Base-by-base conservation (phyloP, 2,329 filamentous ascomycete genomes). In the Venturia nashicola region DNA sequence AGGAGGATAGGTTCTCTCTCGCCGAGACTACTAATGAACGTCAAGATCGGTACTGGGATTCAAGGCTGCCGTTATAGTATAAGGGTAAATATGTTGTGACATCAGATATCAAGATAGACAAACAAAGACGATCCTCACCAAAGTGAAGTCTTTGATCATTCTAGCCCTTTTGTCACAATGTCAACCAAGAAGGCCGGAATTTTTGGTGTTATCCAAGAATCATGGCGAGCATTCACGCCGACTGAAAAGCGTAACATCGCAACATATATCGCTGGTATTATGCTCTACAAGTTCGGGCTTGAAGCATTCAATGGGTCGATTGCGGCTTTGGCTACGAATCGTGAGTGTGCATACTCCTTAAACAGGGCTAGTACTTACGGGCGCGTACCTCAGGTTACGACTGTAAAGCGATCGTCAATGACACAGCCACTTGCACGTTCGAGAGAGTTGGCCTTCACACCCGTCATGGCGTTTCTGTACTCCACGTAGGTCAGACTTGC, bases 391-490 rank as follows among this genome's bases (percentile, higher is more conserved):
- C 20, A 48, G 44, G 44, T 61, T 81, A 80, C 69, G 78, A 80
- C 69, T 76, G 76, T 67, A 76, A 79, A 27, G 73, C 76, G 43
- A 67, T 68, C 32, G 65, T 68, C 18, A 71, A 67, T 5, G 70
- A 71, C 61, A 69, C 69, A 34, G 68, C 69, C 5, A 70, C 72
- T n/a, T 73, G 71, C 61, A 80, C 78, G 1, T 80, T 80, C 63
- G 76, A 78, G 66, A 74, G 77, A 27, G 72, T 81, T 34, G 79
- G 78, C 34, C 70, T 81, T 9, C 72, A 80, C 51, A 76, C 76
- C 79, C 0, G 78, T 82, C 48, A 81, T 82, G 79, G 77, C 78
- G 0, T 80, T 80, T 67, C 71, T 81, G 5, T 81, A 81, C 69
- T 78, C 74, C 7, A 77, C 77, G 8, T 81, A 81, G 67, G 79